A percentile compares a stretch with the other conserved stretches of the same genome.
phyloP scores from a whole-genome alignment of 176 grass and related monocot genomes.

The Tillandsia fasciculata region DNA sequence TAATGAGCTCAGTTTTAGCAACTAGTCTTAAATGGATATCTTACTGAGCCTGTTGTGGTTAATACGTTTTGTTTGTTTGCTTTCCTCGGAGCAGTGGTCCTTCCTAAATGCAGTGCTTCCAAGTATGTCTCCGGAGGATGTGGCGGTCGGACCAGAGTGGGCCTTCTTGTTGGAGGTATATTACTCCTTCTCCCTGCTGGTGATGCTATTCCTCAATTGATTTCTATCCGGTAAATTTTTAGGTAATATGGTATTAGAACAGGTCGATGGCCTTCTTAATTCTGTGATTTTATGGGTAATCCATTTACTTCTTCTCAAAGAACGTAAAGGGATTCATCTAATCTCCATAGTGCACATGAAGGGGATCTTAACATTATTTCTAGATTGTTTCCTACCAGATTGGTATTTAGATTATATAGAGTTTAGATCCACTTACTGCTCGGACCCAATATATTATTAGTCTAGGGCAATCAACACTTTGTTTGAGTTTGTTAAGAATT shows the following conservation, averaged over 20 bases:
- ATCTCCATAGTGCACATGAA: no score
- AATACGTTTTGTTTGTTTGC: not conserved
- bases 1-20: not conserved
- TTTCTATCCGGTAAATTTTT: not conserved
- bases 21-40: not conserved
- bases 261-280: no score
- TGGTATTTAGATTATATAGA: no score
- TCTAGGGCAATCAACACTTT: no score
- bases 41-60: not conserved
- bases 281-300: no score
- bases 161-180: conserved; percentile 16
- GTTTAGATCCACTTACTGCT: no score
- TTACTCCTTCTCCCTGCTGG: not conserved
- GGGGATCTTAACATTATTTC: no score
- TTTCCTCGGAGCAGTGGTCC: not conserved
- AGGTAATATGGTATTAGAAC: not conserved
- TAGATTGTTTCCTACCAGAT: no score
- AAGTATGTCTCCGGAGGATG: conserved; percentile 7
- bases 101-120: conserved; percentile 8
- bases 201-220: not conserved
- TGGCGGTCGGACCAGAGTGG: not conserved
- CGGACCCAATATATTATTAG: no score
- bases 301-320: no score
- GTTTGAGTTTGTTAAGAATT: no score
- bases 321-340: no score